Conservation (phyloP, 2,329 filamentous ascomycete species). For the Verticillium nubilum region DNA sequence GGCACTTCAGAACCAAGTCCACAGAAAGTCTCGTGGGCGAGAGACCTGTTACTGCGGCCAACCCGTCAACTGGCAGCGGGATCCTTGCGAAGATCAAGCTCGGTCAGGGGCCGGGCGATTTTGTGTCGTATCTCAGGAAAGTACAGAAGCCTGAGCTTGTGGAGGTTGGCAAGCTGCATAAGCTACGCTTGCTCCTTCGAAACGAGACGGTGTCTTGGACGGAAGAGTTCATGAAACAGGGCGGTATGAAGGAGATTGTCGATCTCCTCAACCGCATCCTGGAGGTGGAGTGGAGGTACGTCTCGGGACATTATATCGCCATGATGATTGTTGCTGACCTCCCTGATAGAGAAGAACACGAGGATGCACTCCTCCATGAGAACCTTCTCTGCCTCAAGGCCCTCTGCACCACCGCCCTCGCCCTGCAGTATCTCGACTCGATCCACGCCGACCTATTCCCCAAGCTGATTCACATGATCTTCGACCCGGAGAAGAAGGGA, state of each 20-base stretch:
- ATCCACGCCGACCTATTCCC: slow-evolving; percentile 82
- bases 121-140: slow-evolving; percentile 79
- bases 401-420: slow-evolving; percentile 84
- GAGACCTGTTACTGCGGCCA: slow-evolving; percentile 40
- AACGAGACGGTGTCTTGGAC: slow-evolving; percentile 98
- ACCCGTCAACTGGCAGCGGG: slow-evolving; percentile 48
- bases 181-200: slow-evolving; percentile 78
- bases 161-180: slow-evolving; percentile 93
- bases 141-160: slow-evolving; percentile 75
- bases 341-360: slow-evolving; percentile 75
- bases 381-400: slow-evolving; percentile 90
- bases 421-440: slow-evolving; percentile 72
- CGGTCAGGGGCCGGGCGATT: slow-evolving; percentile 72
- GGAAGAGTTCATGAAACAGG: slow-evolving; percentile 81
- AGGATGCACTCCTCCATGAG: slow-evolving; percentile 89
- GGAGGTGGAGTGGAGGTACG: slow-evolving; percentile 90
- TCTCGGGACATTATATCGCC: slow-evolving; percentile 12
- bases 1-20: slow-evolving; percentile 67
- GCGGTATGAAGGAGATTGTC: slow-evolving; percentile 90
- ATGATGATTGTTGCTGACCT: slow-evolving; percentile 16
- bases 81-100: slow-evolving; percentile 67
- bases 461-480: slow-evolving; percentile 79
- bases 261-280: slow-evolving; percentile 84
- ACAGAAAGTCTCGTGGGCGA: slow-evolving; percentile 60
- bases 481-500: slow-evolving; percentile 96